These are phyloP conservation scores for Trametes pubescens DNA, from an alignment of 1,284 basidiomycete genomes.

Conservation along the genomic window DNA sequence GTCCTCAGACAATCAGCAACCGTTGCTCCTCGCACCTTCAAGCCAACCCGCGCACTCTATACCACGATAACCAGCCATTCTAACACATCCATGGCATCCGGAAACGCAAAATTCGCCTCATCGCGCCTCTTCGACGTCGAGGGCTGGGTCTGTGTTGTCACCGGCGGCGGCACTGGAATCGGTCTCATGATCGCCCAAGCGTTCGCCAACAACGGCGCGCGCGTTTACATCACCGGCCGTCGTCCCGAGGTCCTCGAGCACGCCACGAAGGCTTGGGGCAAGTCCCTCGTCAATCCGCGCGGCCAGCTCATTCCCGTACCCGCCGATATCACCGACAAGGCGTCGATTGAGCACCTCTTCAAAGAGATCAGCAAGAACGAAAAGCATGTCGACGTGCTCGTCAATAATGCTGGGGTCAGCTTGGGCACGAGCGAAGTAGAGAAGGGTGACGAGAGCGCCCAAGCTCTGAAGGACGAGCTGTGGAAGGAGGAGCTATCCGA, in stretches of 20 bases:
- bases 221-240: constrained; percentile 47
- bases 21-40: constrained; percentile 10
- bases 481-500: constrained; percentile 44
- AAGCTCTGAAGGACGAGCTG: constrained; percentile 44
- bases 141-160: constrained; percentile 47
- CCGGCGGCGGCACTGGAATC: constrained; percentile 52
- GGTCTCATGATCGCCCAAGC: constrained; percentile 51
- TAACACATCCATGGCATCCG: constrained; percentile 23
- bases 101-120: constrained; percentile 35
- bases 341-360: constrained; percentile 43
- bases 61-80: constrained; percentile 10
- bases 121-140: constrained; percentile 44
- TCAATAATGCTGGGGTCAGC: constrained; percentile 49
- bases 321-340: constrained; percentile 46
- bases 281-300: constrained; percentile 39
- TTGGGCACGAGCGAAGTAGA: constrained; percentile 40
- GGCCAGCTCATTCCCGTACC: constrained; percentile 46
- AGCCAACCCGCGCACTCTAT: constrained; percentile 7
- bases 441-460: constrained; percentile 43
- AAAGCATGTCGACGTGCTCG: constrained; percentile 48
- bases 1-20: constrained; percentile 16
- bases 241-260: constrained; percentile 39
- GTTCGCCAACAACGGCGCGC: constrained; percentile 51
- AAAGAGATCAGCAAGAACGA: constrained; percentile 44
- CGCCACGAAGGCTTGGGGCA: constrained; percentile 39